phyloP scores from a whole-genome alignment of 176 grass and related monocot species.

The Aegilops bicornis region DNA sequence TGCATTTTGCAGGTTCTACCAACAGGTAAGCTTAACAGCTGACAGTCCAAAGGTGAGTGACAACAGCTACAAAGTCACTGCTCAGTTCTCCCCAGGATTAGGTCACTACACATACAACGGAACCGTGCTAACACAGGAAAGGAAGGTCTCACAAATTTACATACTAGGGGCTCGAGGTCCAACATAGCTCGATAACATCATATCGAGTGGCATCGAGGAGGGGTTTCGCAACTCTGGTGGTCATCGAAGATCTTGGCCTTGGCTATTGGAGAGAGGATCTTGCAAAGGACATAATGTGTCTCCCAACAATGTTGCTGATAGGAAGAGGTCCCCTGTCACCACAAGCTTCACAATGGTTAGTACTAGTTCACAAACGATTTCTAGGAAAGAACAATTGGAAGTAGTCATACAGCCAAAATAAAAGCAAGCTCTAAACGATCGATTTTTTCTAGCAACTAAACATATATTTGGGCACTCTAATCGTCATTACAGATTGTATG shows the following conservation, averaged over 20 bases:
- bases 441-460: neutral
- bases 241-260: neutral
- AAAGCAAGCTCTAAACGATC: neutral
- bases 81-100: neutral
- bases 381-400: neutral
- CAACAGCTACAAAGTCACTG: neutral
- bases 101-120: neutral
- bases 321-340: slow-evolving; percentile 51
- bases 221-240: neutral
- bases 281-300: slow-evolving; percentile 49
- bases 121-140: neutral
- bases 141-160: neutral
- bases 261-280: slow-evolving; percentile 46
- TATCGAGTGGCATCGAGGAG: neutral
- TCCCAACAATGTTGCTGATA: slow-evolving; percentile 45
- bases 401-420: neutral
- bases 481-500: neutral
- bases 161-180: neutral
- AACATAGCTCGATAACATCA: neutral
- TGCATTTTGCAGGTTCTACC: slow-evolving; percentile 27
- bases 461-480: neutral
- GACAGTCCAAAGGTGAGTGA: neutral
- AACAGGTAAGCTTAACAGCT: neutral
- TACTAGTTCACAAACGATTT: neutral
- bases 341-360: slow-evolving; percentile 11